Conservation (phyloP, 2,329 filamentous ascomycete genomes). For the Calycina herbarum region DNA sequence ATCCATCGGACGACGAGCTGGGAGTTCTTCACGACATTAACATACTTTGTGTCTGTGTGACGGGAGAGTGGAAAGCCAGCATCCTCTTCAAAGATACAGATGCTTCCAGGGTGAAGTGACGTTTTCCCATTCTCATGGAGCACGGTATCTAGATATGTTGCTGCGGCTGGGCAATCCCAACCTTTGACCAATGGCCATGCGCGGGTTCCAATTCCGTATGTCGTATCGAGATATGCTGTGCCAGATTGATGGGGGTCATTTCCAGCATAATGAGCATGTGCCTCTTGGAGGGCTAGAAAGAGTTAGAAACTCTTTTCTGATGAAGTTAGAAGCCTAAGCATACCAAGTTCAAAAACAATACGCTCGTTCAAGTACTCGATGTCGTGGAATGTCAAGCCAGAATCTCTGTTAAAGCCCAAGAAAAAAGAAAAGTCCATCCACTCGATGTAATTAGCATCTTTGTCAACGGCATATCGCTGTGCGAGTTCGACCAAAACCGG, state of each 20-base stretch:
- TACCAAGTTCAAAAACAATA: slow-evolving; percentile 54
- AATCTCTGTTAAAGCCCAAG: slow-evolving; percentile 49
- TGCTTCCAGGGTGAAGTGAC: slow-evolving; percentile 47
- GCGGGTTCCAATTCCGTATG: slow-evolving; percentile 37
- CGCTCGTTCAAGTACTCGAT: slow-evolving; percentile 55
- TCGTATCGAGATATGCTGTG: slow-evolving; percentile 37
- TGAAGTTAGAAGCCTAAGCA: background rate
- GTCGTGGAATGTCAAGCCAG: slow-evolving; percentile 51
- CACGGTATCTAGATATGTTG: slow-evolving; percentile 50
- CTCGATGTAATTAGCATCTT: slow-evolving; percentile 20
- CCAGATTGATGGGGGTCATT: slow-evolving; percentile 33
- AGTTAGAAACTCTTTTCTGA: background rate
- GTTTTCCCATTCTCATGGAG: slow-evolving; percentile 47
- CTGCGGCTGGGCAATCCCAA: slow-evolving; percentile 49
- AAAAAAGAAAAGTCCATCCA: slow-evolving; percentile 44
- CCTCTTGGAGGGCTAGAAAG: slow-evolving; percentile 47
- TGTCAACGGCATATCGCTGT: slow-evolving; percentile 26
- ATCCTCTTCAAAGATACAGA: slow-evolving; percentile 57
- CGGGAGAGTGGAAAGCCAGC: slow-evolving; percentile 51
- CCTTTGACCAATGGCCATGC: slow-evolving; percentile 35
- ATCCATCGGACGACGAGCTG: slow-evolving; percentile 49
- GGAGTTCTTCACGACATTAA: slow-evolving; percentile 48
- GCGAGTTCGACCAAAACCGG: slow-evolving; percentile 21
- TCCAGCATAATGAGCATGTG: slow-evolving; percentile 39
- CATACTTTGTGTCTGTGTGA: slow-evolving; percentile 45